Conservation (phyloP, 2,329 filamentous ascomycete genomes). For the Ophiostoma fasciatum region DNA sequence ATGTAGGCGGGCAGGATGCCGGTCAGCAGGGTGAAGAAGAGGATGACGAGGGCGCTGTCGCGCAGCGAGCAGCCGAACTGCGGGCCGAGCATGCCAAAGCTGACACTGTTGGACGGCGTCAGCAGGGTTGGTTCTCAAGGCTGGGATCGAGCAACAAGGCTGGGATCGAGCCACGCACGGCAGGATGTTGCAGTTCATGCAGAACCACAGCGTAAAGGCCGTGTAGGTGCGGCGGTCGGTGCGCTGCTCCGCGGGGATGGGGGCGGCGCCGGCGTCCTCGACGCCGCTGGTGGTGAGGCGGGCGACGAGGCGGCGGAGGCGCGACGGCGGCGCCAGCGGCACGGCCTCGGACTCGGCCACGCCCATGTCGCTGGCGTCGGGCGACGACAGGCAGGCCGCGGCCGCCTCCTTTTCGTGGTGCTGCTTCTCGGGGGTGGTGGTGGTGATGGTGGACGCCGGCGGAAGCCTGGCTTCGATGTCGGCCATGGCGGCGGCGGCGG, state of each 20-base stretch:
- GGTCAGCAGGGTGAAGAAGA: constrained; percentile 47
- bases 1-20: constrained; percentile 40
- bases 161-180: no score
- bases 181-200: constrained; percentile 32
- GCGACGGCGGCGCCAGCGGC: not conserved
- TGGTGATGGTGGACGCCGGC: not conserved
- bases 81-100: constrained; percentile 49
- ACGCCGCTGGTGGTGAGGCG: constrained; percentile 11
- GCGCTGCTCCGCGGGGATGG: constrained; percentile 26
- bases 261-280: constrained; percentile 29
- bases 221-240: constrained; percentile 26
- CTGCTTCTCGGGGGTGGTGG: not conserved
- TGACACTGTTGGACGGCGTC: constrained; percentile 22
- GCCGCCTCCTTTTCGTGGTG: not conserved
- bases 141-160: not conserved
- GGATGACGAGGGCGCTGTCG: constrained; percentile 41
- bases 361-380: not conserved
- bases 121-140: no score
- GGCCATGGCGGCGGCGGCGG: no score
- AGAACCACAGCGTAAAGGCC: constrained; percentile 33
- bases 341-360: no score
- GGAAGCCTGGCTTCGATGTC: not conserved
- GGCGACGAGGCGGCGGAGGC: not conserved
- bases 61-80: constrained; percentile 37
- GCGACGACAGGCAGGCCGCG: not conserved